phyloP scores from a whole-genome alignment of 352 stramenopile species.

The Achlya hypogyna region DNA sequence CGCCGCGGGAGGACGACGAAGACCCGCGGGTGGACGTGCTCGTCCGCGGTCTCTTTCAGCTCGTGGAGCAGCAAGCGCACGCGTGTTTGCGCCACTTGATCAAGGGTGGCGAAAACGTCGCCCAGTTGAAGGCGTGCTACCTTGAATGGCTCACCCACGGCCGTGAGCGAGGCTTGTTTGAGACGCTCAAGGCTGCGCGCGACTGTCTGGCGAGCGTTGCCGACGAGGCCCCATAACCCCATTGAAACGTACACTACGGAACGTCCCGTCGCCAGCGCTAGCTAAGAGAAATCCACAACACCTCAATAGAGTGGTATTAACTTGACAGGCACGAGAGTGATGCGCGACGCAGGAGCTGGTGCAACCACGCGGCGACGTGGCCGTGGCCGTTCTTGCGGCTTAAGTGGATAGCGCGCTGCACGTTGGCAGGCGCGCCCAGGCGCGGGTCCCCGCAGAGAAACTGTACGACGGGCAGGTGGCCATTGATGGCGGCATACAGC shows the following conservation, averaged over 20 bases:
- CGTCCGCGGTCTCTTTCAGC: slow-evolving; percentile 2
- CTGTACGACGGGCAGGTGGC: slow-evolving; percentile 16
- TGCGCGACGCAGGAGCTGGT: too few species aligned
- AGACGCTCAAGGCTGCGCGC: background rate
- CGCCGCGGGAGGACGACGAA: background rate
- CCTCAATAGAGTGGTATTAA: too few species aligned
- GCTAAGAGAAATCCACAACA: too few species aligned
- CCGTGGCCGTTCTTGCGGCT: background rate
- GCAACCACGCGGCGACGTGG: slow-evolving; percentile 2
- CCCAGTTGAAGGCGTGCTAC: slow-evolving; percentile 1
- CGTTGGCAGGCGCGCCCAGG: background rate
- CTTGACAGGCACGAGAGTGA: too few species aligned
- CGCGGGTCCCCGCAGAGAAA: background rate
- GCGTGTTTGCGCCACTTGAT: slow-evolving; percentile 12
- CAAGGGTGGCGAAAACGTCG: background rate
- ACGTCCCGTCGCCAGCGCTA: too few species aligned
- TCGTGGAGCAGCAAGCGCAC: slow-evolving; percentile 18
- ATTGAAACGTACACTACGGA: too few species aligned
- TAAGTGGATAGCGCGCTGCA: background rate
- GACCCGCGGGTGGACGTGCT: background rate
- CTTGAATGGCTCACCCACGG: slow-evolving; percentile 3
- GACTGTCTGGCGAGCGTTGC: background rate
- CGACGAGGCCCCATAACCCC: background rate
- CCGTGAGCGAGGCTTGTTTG: background rate
- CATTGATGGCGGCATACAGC: slow-evolving; percentile 7